Evolutionary conservation across 1,284 basidiomycete species (phyloP).

Genomic region (Leccinum ponderosum): DNA sequence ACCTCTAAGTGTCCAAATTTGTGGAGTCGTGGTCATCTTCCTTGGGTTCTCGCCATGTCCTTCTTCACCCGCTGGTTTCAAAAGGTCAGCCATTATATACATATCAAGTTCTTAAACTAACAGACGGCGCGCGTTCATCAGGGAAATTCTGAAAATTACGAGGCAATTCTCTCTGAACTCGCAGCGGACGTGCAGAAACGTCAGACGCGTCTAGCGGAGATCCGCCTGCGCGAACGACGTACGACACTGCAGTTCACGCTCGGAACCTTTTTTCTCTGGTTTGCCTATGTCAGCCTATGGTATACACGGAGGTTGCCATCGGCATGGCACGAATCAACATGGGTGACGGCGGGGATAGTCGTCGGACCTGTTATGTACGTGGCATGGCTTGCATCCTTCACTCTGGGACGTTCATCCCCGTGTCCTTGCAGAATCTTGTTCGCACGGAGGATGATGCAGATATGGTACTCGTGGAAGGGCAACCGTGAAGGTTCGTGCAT

Average conservation of each 20-base stretch:
- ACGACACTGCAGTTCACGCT: slow-evolving; percentile 80
- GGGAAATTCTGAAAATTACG: slow-evolving; percentile 59
- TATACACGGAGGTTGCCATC: slow-evolving; percentile 67
- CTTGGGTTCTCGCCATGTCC: slow-evolving; percentile 22
- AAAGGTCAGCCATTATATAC: slow-evolving; percentile 22
- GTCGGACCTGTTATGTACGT: slow-evolving; percentile 82
- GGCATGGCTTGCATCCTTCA: background rate
- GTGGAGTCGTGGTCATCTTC: slow-evolving; percentile 3
- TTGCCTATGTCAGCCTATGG: slow-evolving; percentile 80
- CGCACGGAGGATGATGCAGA: slow-evolving; percentile 79
- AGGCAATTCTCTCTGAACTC: slow-evolving; percentile 63
- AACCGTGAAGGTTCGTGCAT: slow-evolving; percentile 75
- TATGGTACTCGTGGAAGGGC: slow-evolving; percentile 86
- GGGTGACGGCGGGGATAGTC: slow-evolving; percentile 59
- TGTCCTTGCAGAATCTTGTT: slow-evolving; percentile 67
- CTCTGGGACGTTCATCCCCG: slow-evolving; percentile 4
- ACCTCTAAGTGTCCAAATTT: slow-evolving; percentile 15
- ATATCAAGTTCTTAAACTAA: background rate
- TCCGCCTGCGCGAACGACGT: slow-evolving; percentile 83
- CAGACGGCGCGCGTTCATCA: slow-evolving; percentile 1
- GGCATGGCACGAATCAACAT: slow-evolving; percentile 36
- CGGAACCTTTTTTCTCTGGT: slow-evolving; percentile 83
- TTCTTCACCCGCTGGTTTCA: slow-evolving; percentile 30
- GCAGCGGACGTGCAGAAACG: slow-evolving; percentile 70
- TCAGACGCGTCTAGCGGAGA: slow-evolving; percentile 83